Base-by-base conservation (phyloP, 164 flowering plant species). In the Vitis rupestris region DNA sequence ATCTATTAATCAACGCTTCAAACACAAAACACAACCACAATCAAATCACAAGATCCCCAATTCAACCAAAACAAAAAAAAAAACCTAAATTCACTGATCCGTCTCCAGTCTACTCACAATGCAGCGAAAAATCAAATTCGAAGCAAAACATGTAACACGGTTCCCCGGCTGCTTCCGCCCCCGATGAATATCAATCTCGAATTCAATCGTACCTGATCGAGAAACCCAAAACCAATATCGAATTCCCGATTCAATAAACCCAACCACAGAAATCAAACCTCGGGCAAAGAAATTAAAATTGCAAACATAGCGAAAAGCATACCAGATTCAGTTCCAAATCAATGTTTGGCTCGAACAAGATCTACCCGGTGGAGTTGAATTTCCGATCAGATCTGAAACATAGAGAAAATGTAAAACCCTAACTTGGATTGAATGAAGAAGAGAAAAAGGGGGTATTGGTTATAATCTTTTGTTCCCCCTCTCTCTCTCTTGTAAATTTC, bases 121-220 rank as follows among this genome's bases (percentile, higher is more conserved):
- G 72, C 67, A 78, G 76, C 1, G 83, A 83, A 29, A 81, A 82
- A 19, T 69, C 80, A 64, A 72, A 85, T 65, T 76, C 82, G 67
- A 75, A 76, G 69, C 71, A 73, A 66, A 80, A 80, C 86, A 83
- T 79, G 78, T 79, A 84, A 68, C 44, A 37, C 44, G 7, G 44
- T 37, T 37, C 44, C 44, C 44, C 44, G 6, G 4, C 44, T 37
- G 44, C 44, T 37, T 37, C 44, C 44, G 44, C 7, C 44, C 7
- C 44, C 44, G 7, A 37, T 37, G 44, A 0, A 37, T 23, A 23
- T 37, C 44, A 37, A 37, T 37, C 44, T 6, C 44, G 0, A 37
- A 37, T 37, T 37, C 44, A 37, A 37, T 6, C 44, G 44, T 6
- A 37, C 44, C 44, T 37, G 7, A 37, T 37, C 44, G 0, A 37